Evolutionary conservation across 345 rosid genomes (phyloP).

Genomic region (Ceriops tagal): DNA sequence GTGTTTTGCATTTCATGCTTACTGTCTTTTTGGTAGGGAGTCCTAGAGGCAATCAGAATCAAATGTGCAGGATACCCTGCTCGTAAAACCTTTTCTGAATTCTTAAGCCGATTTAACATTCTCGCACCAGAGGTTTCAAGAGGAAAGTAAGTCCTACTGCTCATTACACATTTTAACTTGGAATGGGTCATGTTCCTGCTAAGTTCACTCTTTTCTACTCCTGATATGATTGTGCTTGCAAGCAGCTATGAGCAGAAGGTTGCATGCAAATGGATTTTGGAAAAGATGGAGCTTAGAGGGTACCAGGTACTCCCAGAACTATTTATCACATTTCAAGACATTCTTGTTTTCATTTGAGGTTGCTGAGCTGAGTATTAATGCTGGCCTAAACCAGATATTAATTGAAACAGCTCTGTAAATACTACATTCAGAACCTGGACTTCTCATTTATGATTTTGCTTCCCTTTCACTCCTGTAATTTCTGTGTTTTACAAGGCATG

Average conservation of each 20-base stretch:
- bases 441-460: not conserved
- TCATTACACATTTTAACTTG: conserved; percentile 3
- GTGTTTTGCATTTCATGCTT: conserved; percentile 15
- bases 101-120: conserved; percentile 53
- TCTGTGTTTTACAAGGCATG: not conserved
- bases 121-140: conserved; percentile 62
- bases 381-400: not conserved
- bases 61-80: conserved; percentile 89
- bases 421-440: not conserved
- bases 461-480: not conserved
- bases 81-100: conserved; percentile 60
- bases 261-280: conserved; percentile 75
- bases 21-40: conserved; percentile 62
- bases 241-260: conserved; percentile 63
- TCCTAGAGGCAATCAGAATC: conserved; percentile 86
- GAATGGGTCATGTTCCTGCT: conserved; percentile 22
- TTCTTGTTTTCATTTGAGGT: not conserved
- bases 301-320: conserved; percentile 54
- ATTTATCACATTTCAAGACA: not conserved
- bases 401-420: too few species aligned
- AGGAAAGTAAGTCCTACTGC: conserved; percentile 49
- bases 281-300: conserved; percentile 55
- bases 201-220: conserved; percentile 11
- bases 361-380: not conserved
- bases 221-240: conserved; percentile 20